A percentile compares a stretch with the other conserved stretches of the same genome.
Conservation (phyloP, 2,329 filamentous ascomycete species). For the Fusarium abutilonis region DNA sequence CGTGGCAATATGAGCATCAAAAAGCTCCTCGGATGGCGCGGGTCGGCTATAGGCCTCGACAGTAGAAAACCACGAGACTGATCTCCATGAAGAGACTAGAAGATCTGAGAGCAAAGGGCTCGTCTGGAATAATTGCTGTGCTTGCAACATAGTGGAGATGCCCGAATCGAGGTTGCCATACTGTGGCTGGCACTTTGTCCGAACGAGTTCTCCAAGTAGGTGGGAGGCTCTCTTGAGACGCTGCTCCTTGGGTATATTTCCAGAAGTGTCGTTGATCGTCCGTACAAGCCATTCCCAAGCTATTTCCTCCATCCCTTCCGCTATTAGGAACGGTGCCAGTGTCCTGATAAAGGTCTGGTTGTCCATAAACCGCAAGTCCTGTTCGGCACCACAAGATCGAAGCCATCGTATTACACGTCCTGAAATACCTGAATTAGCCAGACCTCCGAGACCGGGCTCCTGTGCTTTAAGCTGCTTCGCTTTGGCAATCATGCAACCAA, state of each 20-base stretch:
- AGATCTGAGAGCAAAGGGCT: slow-evolving; percentile 50
- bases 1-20: slow-evolving; percentile 62
- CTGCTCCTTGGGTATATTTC: slow-evolving; percentile 33
- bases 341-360: slow-evolving; percentile 51
- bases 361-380: slow-evolving; percentile 57
- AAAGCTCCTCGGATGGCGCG: slow-evolving; percentile 59
- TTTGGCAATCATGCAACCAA: slow-evolving; percentile 63
- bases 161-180: slow-evolving; percentile 59
- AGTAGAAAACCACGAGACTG: slow-evolving; percentile 63
- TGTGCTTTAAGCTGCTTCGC: slow-evolving; percentile 53
- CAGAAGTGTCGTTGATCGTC: slow-evolving; percentile 48
- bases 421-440: slow-evolving; percentile 58
- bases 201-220: slow-evolving; percentile 55
- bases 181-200: slow-evolving; percentile 53
- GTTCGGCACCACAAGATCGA: slow-evolving; percentile 59
- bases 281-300: slow-evolving; percentile 64
- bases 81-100: slow-evolving; percentile 57
- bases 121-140: slow-evolving; percentile 54
- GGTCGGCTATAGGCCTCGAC: slow-evolving; percentile 59
- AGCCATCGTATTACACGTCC: slow-evolving; percentile 64
- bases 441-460: slow-evolving; percentile 39
- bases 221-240: slow-evolving; percentile 46
- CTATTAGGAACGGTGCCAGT: slow-evolving; percentile 62
- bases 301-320: slow-evolving; percentile 61
- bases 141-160: slow-evolving; percentile 60